phyloP scores from a whole-genome alignment of 2,329 filamentous ascomycete genomes.

The Botrytis medusae region DNA sequence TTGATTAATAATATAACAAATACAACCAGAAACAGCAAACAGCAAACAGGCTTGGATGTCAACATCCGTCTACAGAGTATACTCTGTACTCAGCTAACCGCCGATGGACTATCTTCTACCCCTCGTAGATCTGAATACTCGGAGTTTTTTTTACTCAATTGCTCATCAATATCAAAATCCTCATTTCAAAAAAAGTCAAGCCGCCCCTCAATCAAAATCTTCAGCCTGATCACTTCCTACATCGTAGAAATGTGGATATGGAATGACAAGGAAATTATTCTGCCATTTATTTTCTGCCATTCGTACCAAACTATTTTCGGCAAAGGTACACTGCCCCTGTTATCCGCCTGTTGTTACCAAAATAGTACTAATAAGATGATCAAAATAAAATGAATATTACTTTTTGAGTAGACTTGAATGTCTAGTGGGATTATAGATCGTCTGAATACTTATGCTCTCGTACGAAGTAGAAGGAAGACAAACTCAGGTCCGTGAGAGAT shows the following conservation, averaged over 20 bases:
- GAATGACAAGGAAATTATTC: conserved; percentile 10
- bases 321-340: neutral
- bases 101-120: neutral
- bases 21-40: neutral
- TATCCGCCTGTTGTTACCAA: conserved; percentile 8
- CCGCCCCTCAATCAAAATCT: conserved; percentile 8
- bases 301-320: conserved; percentile 9
- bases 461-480: neutral
- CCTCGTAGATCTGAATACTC: neutral
- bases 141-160: neutral
- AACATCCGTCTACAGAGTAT: neutral
- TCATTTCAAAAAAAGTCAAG: neutral
- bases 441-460: neutral
- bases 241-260: neutral
- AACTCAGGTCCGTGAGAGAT: conserved; percentile 9
- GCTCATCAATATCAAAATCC: neutral
- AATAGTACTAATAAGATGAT: conserved; percentile 7
- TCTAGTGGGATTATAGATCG: conserved; percentile 5
- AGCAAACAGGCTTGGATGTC: neutral
- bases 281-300: conserved; percentile 15
- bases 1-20: conserved; percentile 9
- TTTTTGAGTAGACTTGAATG: neutral
- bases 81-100: conserved; percentile 1
- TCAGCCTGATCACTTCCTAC: conserved; percentile 16
- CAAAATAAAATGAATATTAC: conserved; percentile 4